A percentile compares a stretch with the other conserved stretches of the same genome.
Evolutionary conservation across 306 rosid species (phyloP).

Genomic region (Lotus japonicus): DNA sequence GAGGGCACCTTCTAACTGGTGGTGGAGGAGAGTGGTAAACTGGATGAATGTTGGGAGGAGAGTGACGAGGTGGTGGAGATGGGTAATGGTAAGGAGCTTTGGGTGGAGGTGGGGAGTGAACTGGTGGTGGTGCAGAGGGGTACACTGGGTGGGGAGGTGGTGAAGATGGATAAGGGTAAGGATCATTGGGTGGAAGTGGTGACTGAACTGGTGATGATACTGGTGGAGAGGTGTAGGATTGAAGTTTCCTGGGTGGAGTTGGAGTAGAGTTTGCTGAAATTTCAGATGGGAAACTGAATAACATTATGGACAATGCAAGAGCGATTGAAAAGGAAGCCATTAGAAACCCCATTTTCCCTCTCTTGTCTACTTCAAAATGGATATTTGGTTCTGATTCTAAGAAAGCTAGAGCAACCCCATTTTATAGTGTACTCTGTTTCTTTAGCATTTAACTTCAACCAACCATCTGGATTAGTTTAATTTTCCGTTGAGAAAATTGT

Average conservation of each 20-base stretch:
- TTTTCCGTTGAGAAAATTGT: no score
- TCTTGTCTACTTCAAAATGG: neutral
- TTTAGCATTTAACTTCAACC: neutral
- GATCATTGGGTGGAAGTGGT: neutral
- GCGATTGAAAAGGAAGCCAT: constrained; percentile 31
- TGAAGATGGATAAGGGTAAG: no score
- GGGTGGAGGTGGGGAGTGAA: no score
- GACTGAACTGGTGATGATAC: neutral
- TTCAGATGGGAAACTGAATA: constrained; percentile 15
- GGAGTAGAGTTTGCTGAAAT: constrained; percentile 22
- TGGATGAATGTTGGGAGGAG: neutral
- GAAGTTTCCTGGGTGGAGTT: no score
- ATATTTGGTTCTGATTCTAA: constrained; percentile 9
- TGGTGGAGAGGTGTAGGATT: constrained; percentile 21
- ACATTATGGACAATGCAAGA: constrained; percentile 31
- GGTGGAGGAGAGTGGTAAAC: constrained; percentile 13
- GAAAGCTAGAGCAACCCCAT: neutral
- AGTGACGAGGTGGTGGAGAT: neutral
- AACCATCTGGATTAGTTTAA: no score
- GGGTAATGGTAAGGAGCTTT: no score
- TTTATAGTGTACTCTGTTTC: constrained; percentile 19
- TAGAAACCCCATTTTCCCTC: constrained; percentile 38
- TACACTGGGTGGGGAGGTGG: neutral
- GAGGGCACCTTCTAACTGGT: neutral
- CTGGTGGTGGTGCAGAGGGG: constrained; percentile 1